Evolutionary conservation across 306 rosid species (phyloP).

Genomic region (Acacia confusa): DNA sequence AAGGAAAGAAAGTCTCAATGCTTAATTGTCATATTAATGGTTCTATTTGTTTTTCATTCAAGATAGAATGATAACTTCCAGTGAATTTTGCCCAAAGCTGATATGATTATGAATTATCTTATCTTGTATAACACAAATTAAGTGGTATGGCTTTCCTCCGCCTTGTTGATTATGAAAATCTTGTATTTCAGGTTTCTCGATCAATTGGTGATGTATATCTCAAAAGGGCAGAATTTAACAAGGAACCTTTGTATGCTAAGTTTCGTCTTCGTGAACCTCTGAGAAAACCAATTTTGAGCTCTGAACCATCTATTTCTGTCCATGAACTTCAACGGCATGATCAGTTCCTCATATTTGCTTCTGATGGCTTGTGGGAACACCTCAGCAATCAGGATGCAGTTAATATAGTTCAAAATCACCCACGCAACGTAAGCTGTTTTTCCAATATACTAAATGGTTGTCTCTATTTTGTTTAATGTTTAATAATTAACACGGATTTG

Average conservation of each 20-base stretch:
- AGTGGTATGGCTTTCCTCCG: too few species aligned
- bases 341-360: conserved; percentile 61
- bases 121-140: background rate
- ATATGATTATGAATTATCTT: background rate
- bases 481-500: background rate
- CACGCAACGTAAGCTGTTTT: conserved; percentile 47
- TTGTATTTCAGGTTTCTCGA: conserved; percentile 52
- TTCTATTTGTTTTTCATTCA: background rate
- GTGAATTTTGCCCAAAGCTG: conserved; percentile 14
- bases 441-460: background rate
- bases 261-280: conserved; percentile 62
- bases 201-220: conserved; percentile 63
- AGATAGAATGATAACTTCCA: background rate
- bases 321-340: conserved; percentile 54
- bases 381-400: conserved; percentile 69
- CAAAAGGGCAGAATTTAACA: conserved; percentile 61
- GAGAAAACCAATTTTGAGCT: conserved; percentile 56
- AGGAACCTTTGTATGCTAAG: conserved; percentile 57
- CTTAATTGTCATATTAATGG: background rate
- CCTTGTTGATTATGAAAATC: background rate
- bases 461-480: background rate
- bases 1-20: background rate
- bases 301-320: conserved; percentile 57
- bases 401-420: conserved; percentile 56
- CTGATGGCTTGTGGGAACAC: conserved; percentile 80